Evolutionary conservation across 306 rosid genomes (phyloP).

Genomic region (Cucurbita argyrosperma): DNA sequence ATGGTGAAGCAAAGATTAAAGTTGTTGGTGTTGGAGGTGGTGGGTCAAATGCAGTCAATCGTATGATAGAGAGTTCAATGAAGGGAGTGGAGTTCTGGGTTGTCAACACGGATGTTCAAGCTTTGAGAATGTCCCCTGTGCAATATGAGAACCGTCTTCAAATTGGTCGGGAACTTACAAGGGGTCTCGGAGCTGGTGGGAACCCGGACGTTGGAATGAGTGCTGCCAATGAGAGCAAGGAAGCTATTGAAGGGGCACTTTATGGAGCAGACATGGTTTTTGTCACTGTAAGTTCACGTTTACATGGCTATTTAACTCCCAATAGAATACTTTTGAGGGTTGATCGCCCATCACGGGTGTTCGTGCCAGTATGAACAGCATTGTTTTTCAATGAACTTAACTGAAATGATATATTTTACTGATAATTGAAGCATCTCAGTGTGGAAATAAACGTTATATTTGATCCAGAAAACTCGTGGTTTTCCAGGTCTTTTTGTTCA

Average conservation of each 20-base stretch:
- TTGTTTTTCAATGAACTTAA: not conserved
- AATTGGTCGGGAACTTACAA: constrained; percentile 89
- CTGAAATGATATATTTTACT: not conserved
- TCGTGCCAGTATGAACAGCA: not conserved
- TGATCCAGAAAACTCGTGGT: not conserved
- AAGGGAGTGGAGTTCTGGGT: constrained; percentile 95
- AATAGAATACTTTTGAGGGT: not conserved
- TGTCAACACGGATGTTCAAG: constrained; percentile 86
- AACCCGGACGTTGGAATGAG: constrained; percentile 98
- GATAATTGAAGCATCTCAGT: not conserved
- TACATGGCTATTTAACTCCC: constrained; percentile 15
- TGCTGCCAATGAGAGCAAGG: constrained; percentile 92
- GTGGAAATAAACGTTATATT: not conserved
- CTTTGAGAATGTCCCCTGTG: constrained; percentile 95
- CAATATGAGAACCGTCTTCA: constrained; percentile 62
- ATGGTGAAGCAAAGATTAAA: constrained; percentile 69
- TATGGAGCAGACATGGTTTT: constrained; percentile 95
- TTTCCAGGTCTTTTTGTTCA: not conserved
- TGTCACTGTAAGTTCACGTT: constrained; percentile 64
- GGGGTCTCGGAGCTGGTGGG: constrained; percentile 99
- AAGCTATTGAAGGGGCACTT: constrained; percentile 75
- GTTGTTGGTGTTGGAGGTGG: constrained; percentile 97
- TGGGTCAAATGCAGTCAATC: constrained; percentile 92
- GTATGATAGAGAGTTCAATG: constrained; percentile 97
- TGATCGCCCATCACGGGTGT: not conserved